Percentiles rank a stretch among this genome's conserved stretches.
Evolutionary conservation across 176 grass and related monocot species (phyloP).

Genomic region (Oryza punctata): DNA sequence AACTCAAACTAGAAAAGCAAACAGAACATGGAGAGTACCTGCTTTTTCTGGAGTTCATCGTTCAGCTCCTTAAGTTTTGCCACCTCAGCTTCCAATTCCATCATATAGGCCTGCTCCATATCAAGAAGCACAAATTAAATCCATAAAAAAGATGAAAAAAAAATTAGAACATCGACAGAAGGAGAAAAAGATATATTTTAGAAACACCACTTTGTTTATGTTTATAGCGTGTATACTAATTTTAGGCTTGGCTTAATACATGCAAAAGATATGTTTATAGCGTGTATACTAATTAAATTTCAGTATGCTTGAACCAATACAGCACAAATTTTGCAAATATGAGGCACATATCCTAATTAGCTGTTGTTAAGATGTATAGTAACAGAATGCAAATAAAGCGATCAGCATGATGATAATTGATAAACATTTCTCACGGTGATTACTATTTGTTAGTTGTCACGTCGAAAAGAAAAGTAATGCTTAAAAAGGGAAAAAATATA

Average conservation of each 20-base stretch:
- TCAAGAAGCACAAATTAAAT: conserved; percentile 3
- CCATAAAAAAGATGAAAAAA: not conserved
- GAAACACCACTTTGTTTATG: not conserved
- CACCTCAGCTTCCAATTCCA: conserved; percentile 88
- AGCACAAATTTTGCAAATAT: not conserved
- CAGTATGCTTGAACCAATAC: not conserved
- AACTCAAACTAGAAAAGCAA: not conserved
- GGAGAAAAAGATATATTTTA: not conserved
- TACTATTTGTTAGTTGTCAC: not conserved
- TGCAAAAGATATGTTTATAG: not conserved
- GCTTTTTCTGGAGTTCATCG: conserved; percentile 70
- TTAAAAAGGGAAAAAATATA: not conserved
- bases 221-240: not conserved
- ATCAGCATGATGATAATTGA: not conserved
- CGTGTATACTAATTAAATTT: not conserved
- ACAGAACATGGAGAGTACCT: conserved; percentile 43
- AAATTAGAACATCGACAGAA: not conserved
- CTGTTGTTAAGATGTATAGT: too few species aligned
- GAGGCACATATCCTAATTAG: not conserved
- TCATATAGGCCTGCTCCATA: conserved; percentile 62
- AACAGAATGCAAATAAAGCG: not conserved
- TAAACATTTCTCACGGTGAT: not conserved
- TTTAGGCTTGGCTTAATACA: too few species aligned
- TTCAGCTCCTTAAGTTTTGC: conserved; percentile 85
- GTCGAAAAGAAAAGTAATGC: not conserved